Percentiles rank a stretch among this genome's conserved stretches.
phyloP scores from a whole-genome alignment of 2,329 filamentous ascomycete genomes.

The Aspergillus ochraceus region DNA sequence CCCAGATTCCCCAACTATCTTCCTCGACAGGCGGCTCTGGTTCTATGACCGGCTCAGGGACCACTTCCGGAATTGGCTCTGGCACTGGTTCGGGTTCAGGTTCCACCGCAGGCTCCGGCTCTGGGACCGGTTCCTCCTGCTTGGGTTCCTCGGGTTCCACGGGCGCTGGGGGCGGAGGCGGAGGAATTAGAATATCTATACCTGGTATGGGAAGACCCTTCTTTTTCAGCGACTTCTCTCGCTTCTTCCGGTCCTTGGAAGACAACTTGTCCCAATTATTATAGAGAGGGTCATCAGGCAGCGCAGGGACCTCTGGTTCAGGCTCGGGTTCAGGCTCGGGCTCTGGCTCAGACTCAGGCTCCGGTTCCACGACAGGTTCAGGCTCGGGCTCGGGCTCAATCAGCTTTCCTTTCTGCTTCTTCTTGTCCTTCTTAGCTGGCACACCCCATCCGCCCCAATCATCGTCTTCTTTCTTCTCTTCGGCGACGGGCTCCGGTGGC shows the following conservation, averaged over 20 bases:
- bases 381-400: conserved; percentile 27
- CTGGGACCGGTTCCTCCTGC: conserved; percentile 27
- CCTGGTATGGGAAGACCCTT: conserved; percentile 33
- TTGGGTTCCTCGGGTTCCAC: conserved; percentile 21
- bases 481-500: conserved; percentile 20
- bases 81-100: conserved; percentile 33
- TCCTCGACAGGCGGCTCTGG: conserved; percentile 24
- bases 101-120: conserved; percentile 23
- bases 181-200: conserved; percentile 27
- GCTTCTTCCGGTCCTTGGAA: conserved; percentile 48
- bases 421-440: conserved; percentile 31
- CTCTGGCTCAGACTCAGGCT: conserved; percentile 28
- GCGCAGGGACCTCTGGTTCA: conserved; percentile 24
- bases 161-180: conserved; percentile 22
- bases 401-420: conserved; percentile 28
- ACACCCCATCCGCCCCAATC: conserved; percentile 29
- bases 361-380: conserved; percentile 26
- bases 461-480: conserved; percentile 24
- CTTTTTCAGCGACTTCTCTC: conserved; percentile 32
- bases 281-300: conserved; percentile 39
- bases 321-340: conserved; percentile 25
- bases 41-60: conserved; percentile 8
- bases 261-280: conserved; percentile 35
- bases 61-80: conserved; percentile 26
- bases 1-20: conserved; percentile 38